Conservation (phyloP, 2,329 filamentous ascomycete genomes). For the Ophiostoma triangulosporum region DNA sequence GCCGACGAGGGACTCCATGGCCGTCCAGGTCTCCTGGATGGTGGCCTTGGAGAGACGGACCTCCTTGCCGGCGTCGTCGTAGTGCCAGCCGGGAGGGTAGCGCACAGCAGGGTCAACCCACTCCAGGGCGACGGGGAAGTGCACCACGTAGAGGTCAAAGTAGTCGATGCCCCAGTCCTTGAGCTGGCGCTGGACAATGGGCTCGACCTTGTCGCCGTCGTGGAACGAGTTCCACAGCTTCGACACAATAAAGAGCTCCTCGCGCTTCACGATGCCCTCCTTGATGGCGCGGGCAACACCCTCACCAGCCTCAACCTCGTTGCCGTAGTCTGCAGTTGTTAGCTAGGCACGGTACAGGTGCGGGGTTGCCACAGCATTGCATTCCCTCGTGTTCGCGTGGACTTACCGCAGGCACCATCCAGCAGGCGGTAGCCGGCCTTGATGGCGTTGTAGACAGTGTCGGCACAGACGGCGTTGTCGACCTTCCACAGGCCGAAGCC, state of each 20-base stretch:
- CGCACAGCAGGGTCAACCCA: slow-evolving; percentile 68
- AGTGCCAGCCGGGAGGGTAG: slow-evolving; percentile 69
- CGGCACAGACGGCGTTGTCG: slow-evolving; percentile 55
- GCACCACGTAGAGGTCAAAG: slow-evolving; percentile 80
- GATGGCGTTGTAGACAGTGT: slow-evolving; percentile 65
- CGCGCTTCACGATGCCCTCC: slow-evolving; percentile 67
- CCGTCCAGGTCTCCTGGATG: slow-evolving; percentile 70
- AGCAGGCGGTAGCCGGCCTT: slow-evolving; percentile 48
- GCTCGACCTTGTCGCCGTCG: slow-evolving; percentile 61
- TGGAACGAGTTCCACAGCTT: slow-evolving; percentile 94
- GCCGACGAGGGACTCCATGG: slow-evolving; percentile 63
- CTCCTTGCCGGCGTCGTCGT: slow-evolving; percentile 43
- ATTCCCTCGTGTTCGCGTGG: not conserved
- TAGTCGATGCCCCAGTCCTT: slow-evolving; percentile 76
- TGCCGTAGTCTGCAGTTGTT: slow-evolving; percentile 56
- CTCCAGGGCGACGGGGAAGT: slow-evolving; percentile 79
- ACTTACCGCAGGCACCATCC: slow-evolving; percentile 46
- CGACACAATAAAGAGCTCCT: slow-evolving; percentile 82
- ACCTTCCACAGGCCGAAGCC: slow-evolving; percentile 80
- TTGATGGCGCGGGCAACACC: slow-evolving; percentile 68
- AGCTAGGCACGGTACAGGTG: not conserved
- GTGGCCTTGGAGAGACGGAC: slow-evolving; percentile 53
- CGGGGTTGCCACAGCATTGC: not conserved
- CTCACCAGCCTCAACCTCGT: slow-evolving; percentile 65
- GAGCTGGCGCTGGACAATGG: slow-evolving; percentile 63